Conservation (phyloP, 495 filamentous ascomycete genomes). For the Niebla homalea region DNA sequence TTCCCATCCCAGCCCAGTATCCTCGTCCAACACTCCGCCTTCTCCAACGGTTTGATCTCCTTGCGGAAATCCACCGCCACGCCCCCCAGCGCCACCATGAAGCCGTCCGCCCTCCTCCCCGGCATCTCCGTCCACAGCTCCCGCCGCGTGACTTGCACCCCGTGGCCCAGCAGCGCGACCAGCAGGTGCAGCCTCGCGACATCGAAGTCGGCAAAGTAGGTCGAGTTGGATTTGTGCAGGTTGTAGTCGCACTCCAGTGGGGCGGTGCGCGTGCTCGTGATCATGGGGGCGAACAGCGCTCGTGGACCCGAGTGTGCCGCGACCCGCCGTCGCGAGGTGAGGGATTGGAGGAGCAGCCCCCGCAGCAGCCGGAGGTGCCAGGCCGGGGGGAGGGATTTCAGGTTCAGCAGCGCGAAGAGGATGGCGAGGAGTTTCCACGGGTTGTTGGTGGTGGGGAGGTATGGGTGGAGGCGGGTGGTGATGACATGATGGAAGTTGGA, state of each 20-base stretch:
- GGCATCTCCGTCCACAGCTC: slow-evolving; percentile 12
- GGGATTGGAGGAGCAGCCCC: slow-evolving; percentile 8
- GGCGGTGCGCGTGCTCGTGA: slow-evolving; percentile 38
- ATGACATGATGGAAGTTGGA: no score
- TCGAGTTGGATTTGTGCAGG: slow-evolving; percentile 59
- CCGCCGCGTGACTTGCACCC: slow-evolving; percentile 33
- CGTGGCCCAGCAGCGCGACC: slow-evolving; percentile 43
- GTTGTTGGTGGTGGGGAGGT: neutral
- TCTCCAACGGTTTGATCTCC: slow-evolving; percentile 54
- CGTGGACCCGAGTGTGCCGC: slow-evolving; percentile 3
- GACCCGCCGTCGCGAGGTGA: slow-evolving; percentile 6
- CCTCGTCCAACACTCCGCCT: slow-evolving; percentile 53
- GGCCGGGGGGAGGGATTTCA: slow-evolving; percentile 46
- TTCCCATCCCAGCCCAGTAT: slow-evolving; percentile 68
- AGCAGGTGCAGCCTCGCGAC: slow-evolving; percentile 51
- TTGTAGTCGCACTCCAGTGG: slow-evolving; percentile 50
- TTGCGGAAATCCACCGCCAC: slow-evolving; percentile 52
- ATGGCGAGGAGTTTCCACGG: slow-evolving; percentile 41
- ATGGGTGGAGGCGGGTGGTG: neutral
- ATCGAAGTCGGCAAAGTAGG: slow-evolving; percentile 65
- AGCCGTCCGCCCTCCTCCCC: slow-evolving; percentile 32
- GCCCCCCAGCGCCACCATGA: slow-evolving; percentile 42
- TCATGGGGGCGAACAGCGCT: slow-evolving; percentile 40
- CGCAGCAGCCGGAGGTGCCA: slow-evolving; percentile 36
- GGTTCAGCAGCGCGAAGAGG: slow-evolving; percentile 41